Conservation (phyloP, 108 stramenopile genomes). For the Cyclotella kingstonii region DNA sequence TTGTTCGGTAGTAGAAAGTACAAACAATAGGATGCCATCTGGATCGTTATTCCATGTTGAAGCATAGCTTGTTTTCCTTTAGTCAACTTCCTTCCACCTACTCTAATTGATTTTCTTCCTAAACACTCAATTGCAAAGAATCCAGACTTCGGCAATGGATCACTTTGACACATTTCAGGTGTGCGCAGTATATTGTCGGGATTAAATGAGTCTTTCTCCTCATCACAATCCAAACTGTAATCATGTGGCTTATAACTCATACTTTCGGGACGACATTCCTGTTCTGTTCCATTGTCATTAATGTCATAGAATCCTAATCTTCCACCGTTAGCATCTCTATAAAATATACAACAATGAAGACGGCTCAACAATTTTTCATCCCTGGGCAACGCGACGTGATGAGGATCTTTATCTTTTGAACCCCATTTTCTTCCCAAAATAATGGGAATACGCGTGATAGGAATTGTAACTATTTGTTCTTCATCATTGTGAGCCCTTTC, state of each 20-base stretch:
- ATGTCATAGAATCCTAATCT: constrained; percentile 4
- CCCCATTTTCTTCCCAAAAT: constrained; percentile 12
- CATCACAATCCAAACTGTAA: background rate
- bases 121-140: constrained; percentile 24
- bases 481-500: background rate
- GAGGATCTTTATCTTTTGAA: background rate
- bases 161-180: constrained; percentile 4
- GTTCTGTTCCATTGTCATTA: background rate
- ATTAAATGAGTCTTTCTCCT: background rate
- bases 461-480: constrained; percentile 1
- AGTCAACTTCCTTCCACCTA: constrained; percentile 6
- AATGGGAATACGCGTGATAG: constrained; percentile 8
- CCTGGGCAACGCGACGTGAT: background rate
- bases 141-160: constrained; percentile 8
- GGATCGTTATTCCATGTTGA: constrained; percentile 7
- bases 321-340: constrained; percentile 17
- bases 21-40: constrained; percentile 16
- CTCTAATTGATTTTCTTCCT: constrained; percentile 8
- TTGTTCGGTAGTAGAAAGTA: constrained; percentile 14
- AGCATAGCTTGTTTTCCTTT: constrained; percentile 17
- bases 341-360: constrained; percentile 9
- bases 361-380: constrained; percentile 3
- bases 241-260: constrained; percentile 2
- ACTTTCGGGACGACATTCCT: background rate
- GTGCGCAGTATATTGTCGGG: constrained; percentile 2